Evolutionary conservation across 1,284 basidiomycete genomes (phyloP), one percentile per base, ranked within the genome.

Genomic region (Ustilago vetiveriae): DNA sequence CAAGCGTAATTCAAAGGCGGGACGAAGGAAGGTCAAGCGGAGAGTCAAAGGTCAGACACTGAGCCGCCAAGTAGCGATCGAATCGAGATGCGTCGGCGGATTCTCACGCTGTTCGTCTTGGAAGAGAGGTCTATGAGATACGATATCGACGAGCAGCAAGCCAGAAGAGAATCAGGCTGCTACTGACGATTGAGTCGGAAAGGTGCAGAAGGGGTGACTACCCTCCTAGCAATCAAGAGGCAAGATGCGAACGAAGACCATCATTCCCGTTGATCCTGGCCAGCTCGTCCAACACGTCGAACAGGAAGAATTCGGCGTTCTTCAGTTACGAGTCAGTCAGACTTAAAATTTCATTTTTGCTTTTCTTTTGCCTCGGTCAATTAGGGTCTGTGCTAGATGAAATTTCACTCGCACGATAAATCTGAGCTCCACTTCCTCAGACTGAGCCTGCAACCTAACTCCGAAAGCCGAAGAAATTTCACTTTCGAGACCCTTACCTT

Each of bases 181-280:
- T 50, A 49, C 47, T 50, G 55, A 65, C 54, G 54, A 48, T 54
- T 47, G 62, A 65, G 62, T 58, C 55, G 54, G 47, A 48, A 38
- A 50, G 58, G 65, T 62, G 65, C 58, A 62, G 58, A 62, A 52
- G 54, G 58, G 51, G 45, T 68, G 65, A 68, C 54, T 62, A 42
- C 65, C 65, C 58, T 68, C 58, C 54, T 57, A 62, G 17, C 54
- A 62, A 60, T 62, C 65, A 33, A 56, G 65, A 68, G 23, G 45
- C 35, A 68, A 68, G 65, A 33, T 46, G 65, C 62, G 26, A 39
- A 51, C 39, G 23, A 21, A 33, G 40, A 32, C 29, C 17, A 5
- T 57, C 39, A 48, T 43, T n/a, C n/a, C 30, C 48, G 36, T 52
- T 64, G n/a, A 29, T 36, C 10, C 29, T 62, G n/a, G 16, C 19